Conservation (phyloP, 208 protist genomes). For the Naegleria gruberi region DNA sequence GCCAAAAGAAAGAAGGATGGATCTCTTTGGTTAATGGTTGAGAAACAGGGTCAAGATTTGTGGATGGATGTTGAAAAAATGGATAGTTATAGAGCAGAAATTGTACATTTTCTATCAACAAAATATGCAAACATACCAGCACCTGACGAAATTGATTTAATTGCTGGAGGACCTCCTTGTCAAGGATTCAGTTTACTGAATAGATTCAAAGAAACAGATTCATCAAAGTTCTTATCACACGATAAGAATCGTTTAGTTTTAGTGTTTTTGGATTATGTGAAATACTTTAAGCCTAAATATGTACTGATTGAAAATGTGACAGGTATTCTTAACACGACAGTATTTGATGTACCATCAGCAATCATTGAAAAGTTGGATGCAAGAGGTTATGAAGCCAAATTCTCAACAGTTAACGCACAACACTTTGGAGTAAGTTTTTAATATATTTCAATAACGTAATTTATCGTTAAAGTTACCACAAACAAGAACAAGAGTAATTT, state of each 20-base stretch:
- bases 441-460: no score
- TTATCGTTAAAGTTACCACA: background rate
- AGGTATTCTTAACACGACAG: background rate
- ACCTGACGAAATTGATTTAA: background rate
- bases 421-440: background rate
- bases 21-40: background rate
- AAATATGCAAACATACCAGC: background rate
- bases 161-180: background rate
- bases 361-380: background rate
- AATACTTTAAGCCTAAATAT: slow-evolving; percentile 9
- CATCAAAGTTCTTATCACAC: background rate
- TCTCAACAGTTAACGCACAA: background rate
- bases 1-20: background rate
- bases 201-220: background rate
- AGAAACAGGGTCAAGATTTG: background rate
- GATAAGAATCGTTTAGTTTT: background rate
- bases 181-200: background rate
- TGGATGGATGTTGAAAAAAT: background rate
- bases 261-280: background rate
- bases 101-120: background rate
- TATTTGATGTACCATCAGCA: background rate
- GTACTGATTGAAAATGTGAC: slow-evolving; percentile 9
- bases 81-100: background rate
- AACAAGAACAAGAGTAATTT: background rate
- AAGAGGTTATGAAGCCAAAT: background rate